A percentile compares a stretch with the other conserved stretches of the same genome.
phyloP scores from a whole-genome alignment of 352 stramenopile genomes.

The Globisporangium alternatum region DNA sequence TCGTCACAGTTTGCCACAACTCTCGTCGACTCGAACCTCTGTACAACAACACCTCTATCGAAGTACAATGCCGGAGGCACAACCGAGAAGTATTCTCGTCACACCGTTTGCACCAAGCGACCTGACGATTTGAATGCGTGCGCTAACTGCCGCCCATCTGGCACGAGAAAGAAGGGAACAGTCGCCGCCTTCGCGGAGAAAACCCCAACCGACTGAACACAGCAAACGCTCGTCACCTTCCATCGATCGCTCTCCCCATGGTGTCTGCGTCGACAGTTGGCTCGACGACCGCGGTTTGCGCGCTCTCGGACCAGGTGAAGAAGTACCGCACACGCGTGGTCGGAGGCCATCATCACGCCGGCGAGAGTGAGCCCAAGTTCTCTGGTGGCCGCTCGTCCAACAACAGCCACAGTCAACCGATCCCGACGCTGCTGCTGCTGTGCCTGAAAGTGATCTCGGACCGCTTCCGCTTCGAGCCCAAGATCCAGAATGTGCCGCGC shows the following conservation, averaged over 20 bases:
- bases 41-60: no score
- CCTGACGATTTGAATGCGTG: background rate
- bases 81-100: no score
- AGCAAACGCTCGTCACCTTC: background rate
- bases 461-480: constrained; percentile 63
- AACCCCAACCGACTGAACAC: background rate
- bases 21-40: no score
- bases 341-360: constrained; percentile 19
- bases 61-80: no score
- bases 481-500: constrained; percentile 66
- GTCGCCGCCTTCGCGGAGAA: background rate
- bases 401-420: background rate
- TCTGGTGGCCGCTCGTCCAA: background rate
- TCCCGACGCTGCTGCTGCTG: constrained; percentile 65
- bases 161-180: background rate
- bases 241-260: constrained; percentile 25
- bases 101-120: background rate
- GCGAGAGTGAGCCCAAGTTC: constrained; percentile 25
- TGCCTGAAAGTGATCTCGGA: constrained; percentile 81
- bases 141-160: background rate
- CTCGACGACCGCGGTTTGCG: constrained; percentile 58
- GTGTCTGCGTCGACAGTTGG: constrained; percentile 61
- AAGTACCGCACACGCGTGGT: constrained; percentile 75
- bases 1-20: no score
- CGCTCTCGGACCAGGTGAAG: constrained; percentile 78